A percentile compares a stretch with the other conserved stretches of the same genome.
Evolutionary conservation across 805 yeast species (phyloP).

Genomic region (Ogataea pilisensis): DNA sequence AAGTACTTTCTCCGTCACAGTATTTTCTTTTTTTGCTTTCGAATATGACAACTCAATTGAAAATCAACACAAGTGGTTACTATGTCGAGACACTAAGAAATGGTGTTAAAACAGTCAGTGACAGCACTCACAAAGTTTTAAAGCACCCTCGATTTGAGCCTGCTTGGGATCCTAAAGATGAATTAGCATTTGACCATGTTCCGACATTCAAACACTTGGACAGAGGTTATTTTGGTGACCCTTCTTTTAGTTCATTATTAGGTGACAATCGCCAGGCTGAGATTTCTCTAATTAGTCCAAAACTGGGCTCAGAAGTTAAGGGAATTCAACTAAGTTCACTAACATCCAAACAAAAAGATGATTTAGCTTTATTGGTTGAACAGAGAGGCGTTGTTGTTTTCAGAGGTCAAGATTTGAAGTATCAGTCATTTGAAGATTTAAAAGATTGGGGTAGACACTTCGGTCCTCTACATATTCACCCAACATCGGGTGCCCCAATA

Average conservation of each 20-base stretch:
- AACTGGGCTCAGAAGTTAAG: constrained; percentile 59
- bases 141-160: constrained; percentile 58
- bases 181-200: constrained; percentile 30
- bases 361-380: constrained; percentile 63
- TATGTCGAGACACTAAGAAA: constrained; percentile 41
- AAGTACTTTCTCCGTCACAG: too few species aligned
- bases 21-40: too few species aligned
- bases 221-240: constrained; percentile 61
- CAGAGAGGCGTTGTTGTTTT: constrained; percentile 67
- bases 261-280: constrained; percentile 20
- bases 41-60: not conserved
- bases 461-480: constrained; percentile 71
- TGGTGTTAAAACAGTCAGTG: constrained; percentile 45
- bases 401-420: constrained; percentile 62
- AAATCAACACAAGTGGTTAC: not conserved
- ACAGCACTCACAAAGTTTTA: constrained; percentile 33
- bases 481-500: constrained; percentile 67
- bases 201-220: constrained; percentile 55
- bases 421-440: constrained; percentile 44
- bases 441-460: constrained; percentile 56
- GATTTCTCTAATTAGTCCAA: constrained; percentile 53
- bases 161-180: constrained; percentile 59
- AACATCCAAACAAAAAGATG: constrained; percentile 54
- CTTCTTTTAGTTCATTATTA: constrained; percentile 46
- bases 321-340: constrained; percentile 58